phyloP scores from a whole-genome alignment of 352 stramenopile genomes.

The Phytopythium kandeliae region DNA sequence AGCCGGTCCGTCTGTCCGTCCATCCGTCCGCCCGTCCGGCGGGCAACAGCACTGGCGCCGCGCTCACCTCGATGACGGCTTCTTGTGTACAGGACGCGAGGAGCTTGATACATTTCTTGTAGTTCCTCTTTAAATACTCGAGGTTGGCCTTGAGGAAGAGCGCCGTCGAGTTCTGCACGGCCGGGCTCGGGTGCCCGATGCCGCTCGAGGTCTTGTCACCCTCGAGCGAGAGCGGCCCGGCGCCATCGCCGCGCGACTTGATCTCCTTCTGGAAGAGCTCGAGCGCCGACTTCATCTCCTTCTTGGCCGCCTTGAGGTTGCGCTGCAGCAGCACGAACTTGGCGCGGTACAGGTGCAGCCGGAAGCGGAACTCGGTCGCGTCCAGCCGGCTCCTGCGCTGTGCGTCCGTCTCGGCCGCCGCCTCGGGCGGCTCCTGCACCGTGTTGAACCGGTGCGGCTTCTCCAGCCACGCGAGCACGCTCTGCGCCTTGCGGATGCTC shows the following conservation, averaged over 20 bases:
- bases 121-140: slow-evolving; percentile 92
- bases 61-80: slow-evolving; percentile 67
- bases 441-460: slow-evolving; percentile 89
- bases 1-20: not conserved
- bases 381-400: slow-evolving; percentile 58
- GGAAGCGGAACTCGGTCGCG: slow-evolving; percentile 87
- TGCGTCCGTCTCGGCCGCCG: slow-evolving; percentile 34
- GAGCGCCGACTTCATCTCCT: slow-evolving; percentile 90
- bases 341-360: slow-evolving; percentile 89
- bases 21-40: too few species aligned
- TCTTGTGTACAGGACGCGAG: slow-evolving; percentile 85
- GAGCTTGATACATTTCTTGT: slow-evolving; percentile 94
- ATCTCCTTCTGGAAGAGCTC: slow-evolving; percentile 93
- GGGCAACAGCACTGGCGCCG: too few species aligned
- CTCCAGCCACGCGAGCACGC: slow-evolving; percentile 86
- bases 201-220: slow-evolving; percentile 69
- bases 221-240: slow-evolving; percentile 19
- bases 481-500: slow-evolving; percentile 82
- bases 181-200: slow-evolving; percentile 69
- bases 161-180: slow-evolving; percentile 85
- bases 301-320: slow-evolving; percentile 88
- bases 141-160: slow-evolving; percentile 92
- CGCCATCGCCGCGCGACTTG: slow-evolving; percentile 36
- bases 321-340: slow-evolving; percentile 87
- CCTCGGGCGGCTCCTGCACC: slow-evolving; percentile 38